Evolutionary conservation across 768 basidiomycete genomes (phyloP).

Genomic region (Coprinopsis strossmayeri): DNA sequence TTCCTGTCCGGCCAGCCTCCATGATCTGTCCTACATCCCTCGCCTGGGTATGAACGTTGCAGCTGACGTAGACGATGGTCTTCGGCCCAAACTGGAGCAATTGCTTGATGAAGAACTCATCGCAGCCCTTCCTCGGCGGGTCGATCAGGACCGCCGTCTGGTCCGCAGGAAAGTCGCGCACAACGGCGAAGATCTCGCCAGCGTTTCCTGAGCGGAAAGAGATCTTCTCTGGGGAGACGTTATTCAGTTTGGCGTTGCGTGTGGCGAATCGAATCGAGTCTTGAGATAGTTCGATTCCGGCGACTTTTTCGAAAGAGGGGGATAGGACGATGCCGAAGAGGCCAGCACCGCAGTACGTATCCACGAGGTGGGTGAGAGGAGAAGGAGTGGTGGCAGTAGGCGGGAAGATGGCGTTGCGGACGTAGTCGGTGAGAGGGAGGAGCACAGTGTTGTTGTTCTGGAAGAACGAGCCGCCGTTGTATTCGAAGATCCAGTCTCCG

Average conservation of each 20-base stretch:
- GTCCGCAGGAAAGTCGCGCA: constrained; percentile 56
- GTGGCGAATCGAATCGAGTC: constrained; percentile 67
- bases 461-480: constrained; percentile 87
- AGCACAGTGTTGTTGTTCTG: constrained; percentile 97
- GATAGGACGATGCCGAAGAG: constrained; percentile 84
- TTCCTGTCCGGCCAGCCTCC: constrained; percentile 32
- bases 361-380: constrained; percentile 79
- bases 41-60: constrained; percentile 92
- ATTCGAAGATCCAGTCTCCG: constrained; percentile 77
- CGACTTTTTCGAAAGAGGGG: constrained; percentile 63
- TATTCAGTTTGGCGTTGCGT: constrained; percentile 60
- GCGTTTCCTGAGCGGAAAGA: constrained; percentile 80
- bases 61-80: constrained; percentile 85
- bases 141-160: constrained; percentile 75
- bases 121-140: constrained; percentile 94
- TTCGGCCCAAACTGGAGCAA: constrained; percentile 60
- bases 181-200: constrained; percentile 72
- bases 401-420: constrained; percentile 64
- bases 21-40: constrained; percentile 76
- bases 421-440: constrained; percentile 76
- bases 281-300: constrained; percentile 81
- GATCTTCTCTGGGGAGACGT: constrained; percentile 48
- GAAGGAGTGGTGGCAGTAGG: constrained; percentile 16
- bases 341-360: constrained; percentile 90
- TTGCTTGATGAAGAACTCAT: constrained; percentile 72